These are phyloP conservation scores for Colletotrichum sp. DNA, from an alignment of 2,329 filamentous ascomycete genomes.

Conservation along the genomic window DNA sequence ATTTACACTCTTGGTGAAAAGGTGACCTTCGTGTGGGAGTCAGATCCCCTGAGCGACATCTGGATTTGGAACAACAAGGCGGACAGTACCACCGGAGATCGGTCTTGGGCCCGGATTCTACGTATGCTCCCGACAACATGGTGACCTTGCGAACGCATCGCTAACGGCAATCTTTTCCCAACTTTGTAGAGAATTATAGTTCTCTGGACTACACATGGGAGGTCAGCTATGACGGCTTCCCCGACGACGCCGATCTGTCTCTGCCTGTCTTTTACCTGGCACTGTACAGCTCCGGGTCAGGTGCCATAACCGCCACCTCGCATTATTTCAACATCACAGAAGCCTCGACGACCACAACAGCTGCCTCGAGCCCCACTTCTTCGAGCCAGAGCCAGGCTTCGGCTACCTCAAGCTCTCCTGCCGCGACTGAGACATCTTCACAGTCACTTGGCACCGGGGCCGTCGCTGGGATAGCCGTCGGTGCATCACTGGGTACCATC, in stretches of 20 bases:
- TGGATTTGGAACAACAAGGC: background rate
- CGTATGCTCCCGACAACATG: background rate
- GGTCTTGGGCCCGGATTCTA: background rate
- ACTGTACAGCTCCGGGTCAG: background rate
- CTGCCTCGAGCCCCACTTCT: background rate
- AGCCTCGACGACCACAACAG: background rate
- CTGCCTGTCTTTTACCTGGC: background rate
- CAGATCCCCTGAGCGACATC: background rate
- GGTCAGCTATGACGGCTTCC: background rate
- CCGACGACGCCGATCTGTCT: background rate
- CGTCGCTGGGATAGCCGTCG: background rate
- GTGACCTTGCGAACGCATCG: background rate
- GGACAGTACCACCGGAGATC: background rate
- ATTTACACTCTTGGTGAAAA: background rate
- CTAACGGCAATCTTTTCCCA: background rate
- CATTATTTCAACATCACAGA: background rate
- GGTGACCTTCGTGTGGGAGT: background rate
- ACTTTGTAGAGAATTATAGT: background rate
- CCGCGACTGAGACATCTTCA: background rate
- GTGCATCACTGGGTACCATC: background rate
- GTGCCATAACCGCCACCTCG: background rate
- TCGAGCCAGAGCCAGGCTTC: background rate
- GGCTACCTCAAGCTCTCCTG: background rate
- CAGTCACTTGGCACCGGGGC: background rate
- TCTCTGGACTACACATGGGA: background rate